Base-by-base conservation (phyloP, 352 stramenopile species). In the Peronospora destructor region DNA sequence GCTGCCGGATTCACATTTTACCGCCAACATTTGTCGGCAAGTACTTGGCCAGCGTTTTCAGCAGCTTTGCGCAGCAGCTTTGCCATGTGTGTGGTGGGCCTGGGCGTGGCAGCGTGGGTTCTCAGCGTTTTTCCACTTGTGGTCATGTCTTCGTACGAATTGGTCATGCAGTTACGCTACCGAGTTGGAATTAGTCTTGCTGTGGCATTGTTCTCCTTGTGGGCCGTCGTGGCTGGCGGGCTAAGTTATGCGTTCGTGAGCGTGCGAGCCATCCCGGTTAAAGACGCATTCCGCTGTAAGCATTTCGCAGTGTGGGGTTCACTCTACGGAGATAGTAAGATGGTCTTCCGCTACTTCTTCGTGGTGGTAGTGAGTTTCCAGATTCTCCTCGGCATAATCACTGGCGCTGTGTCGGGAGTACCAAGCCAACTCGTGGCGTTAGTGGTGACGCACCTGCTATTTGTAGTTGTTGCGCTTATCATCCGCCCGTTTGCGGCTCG, bases 151-250 rank as follows among this genome's bases (percentile, higher is more conserved):
- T 73, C 66, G 46, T 85, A 79, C 45, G 78, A 85, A 42, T 43
- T 85, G 10, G 59, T 65, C 17, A 90, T 87, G 76, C 56, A 85
- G 59, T 58, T 82, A n/a, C 56, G 56, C 26, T 84, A 79, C 42
- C 49, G 58, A 17, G 57, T 81, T 23, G 78, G 56, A 12, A 47
- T 64, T 25, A 56, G 66, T 43, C 39, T 83, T 19, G 52, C 64
- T 45, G 59, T 87, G 25, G 71, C 76, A 3, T 40, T 86, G 19
- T 59, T 71, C 38, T 67, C 68, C 7, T 42, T 88, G 19, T 62
- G 76, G 49, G 47, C 68, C 1, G 62, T 86, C 4, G 58, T 81
- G 35, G 36, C 76, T 12, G 72, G 64, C 16, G 67, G 54, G 1
- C 43, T 81, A 11, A 65, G 58, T 26, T 66, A 78, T 38, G 35